Base-by-base conservation (phyloP, 108 stramenopile species). In the Nitzschia sp. region DNA sequence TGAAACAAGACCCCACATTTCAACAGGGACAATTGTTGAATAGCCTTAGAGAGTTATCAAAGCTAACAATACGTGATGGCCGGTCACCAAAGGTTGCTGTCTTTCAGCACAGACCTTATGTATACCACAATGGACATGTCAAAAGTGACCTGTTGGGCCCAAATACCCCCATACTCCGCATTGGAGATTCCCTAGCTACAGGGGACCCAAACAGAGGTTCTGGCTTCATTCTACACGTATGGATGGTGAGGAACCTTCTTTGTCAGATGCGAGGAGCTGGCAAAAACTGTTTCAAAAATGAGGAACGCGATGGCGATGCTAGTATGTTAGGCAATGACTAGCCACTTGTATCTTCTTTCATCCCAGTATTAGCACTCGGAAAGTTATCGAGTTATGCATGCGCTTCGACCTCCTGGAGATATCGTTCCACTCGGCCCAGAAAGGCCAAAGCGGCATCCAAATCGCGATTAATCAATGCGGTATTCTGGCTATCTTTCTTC, bases 391-490 rank as follows among this genome's bases (percentile, higher is more conserved):
- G 29, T 5, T 34, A 48, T 1, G 3, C 46, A 48, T 83, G 80
- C 17, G 53, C 51, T 64, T 92, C 90, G 66, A 89, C 60, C 20
- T 67, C 44, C 42, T 57, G 61, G 48, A 92, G 24, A 59, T 86
- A 87, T 39, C 41, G 46, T 43, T 88, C 80, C n/a, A 83, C 84
- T 43, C 82, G 78, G 41, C 63, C 76, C 25, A 89, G 62, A 46
- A 88, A 89, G 8, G 77, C 73, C 55, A 88, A 52, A 10, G 87
- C 90, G 12, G 87, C 79, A 2, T 80, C 75, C 0, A 80, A 48
- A 76, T 83, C 70, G 8, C 90, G 77, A 75, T 92, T 88, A 51
- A 89, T 81, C 54, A 89, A 67, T 0, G 78, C 85, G 14, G 76
- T 80, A 51, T 92, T 92, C 57, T 76, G 78, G 52, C 71, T 83